Percentiles rank a stretch among this genome's conserved stretches.
phyloP scores from a whole-genome alignment of 1,284 basidiomycete species.

The Ustilago esculenta region DNA sequence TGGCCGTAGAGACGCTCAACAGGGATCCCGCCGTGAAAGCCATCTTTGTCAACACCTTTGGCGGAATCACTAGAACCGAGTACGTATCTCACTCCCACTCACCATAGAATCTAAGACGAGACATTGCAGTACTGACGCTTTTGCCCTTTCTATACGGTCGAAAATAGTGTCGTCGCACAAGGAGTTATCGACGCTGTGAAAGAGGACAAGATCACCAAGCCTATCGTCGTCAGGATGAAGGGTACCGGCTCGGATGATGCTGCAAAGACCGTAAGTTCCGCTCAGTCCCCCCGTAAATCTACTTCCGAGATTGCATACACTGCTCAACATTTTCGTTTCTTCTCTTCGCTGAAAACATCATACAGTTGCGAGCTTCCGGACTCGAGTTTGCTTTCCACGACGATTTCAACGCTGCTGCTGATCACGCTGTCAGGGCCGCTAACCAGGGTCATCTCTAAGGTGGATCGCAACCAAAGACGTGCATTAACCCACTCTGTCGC shows the following conservation, averaged over 20 bases:
- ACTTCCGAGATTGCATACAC: not conserved
- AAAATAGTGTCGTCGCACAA: constrained; percentile 42
- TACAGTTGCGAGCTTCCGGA: constrained; percentile 25
- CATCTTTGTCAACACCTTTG: constrained; percentile 59
- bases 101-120: not conserved
- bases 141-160: not conserved
- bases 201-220: constrained; percentile 50
- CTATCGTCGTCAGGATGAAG: constrained; percentile 52
- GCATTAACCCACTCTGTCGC: no score
- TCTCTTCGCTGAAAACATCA: not conserved
- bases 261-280: constrained; percentile 23
- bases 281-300: not conserved
- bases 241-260: constrained; percentile 53
- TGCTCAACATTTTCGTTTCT: not conserved
- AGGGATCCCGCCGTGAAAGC: constrained; percentile 50
- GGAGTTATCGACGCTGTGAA: constrained; percentile 54
- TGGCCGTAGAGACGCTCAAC: constrained; percentile 54
- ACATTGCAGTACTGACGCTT: not conserved
- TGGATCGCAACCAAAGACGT: no score
- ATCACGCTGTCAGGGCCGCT: constrained; percentile 48
- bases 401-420: constrained; percentile 54
- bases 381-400: constrained; percentile 48
- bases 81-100: constrained; percentile 6
- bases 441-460: constrained; percentile 34
- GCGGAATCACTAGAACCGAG: constrained; percentile 53